A percentile compares a stretch with the other conserved stretches of the same genome.
These are phyloP conservation scores for Plasmodium blacklocki DNA, from an alignment of 169 alveolate species.

Conservation along the genomic window DNA sequence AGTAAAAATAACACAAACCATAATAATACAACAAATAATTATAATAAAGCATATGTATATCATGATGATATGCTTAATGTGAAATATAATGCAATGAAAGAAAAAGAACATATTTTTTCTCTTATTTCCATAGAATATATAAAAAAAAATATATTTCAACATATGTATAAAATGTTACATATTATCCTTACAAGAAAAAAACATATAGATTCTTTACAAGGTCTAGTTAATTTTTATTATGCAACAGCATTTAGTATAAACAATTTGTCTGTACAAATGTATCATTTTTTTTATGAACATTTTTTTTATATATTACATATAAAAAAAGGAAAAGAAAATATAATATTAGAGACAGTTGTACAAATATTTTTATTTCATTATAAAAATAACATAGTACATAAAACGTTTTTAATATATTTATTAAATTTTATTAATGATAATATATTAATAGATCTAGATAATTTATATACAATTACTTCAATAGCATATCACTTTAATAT, in stretches of 20 bases:
- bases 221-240: conserved; percentile 45
- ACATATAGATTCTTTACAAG: conserved; percentile 62
- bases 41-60: background rate
- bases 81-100: background rate
- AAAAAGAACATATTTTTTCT: background rate
- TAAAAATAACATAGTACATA: conserved; percentile 41
- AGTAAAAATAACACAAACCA: background rate
- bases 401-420: conserved; percentile 13
- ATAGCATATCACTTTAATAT: conserved; percentile 53
- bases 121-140: background rate
- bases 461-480: conserved; percentile 11
- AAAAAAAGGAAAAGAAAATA: conserved; percentile 3
- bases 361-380: conserved; percentile 55
- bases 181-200: conserved; percentile 24
- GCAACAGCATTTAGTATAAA: conserved; percentile 29
- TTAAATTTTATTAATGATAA: background rate
- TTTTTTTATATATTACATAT: conserved; percentile 24
- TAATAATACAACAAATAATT: background rate
- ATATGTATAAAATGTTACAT: conserved; percentile 11
- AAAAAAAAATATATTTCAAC: background rate
- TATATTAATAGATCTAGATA: conserved; percentile 11
- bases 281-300: conserved; percentile 27
- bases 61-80: background rate
- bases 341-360: conserved; percentile 26
- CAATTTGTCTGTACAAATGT: conserved; percentile 20